phyloP scores from a whole-genome alignment of 495 filamentous ascomycete species.

The Cudoniella acicularis region DNA sequence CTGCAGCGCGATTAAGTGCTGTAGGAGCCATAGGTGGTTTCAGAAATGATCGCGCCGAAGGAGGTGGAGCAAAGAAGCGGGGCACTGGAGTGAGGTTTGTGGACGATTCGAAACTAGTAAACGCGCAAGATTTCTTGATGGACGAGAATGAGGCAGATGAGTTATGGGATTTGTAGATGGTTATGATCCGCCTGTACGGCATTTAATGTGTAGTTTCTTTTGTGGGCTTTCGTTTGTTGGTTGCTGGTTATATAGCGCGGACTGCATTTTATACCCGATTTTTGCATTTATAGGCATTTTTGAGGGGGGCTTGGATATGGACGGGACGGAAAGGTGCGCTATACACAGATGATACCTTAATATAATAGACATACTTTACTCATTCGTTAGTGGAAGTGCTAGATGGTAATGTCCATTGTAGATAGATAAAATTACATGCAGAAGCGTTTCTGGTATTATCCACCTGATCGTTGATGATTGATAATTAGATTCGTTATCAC shows the following conservation, averaged over 20 bases:
- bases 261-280: background rate
- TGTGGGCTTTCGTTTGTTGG: constrained; percentile 2
- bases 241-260: background rate
- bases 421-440: no score
- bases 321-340: background rate
- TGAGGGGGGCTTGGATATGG: background rate
- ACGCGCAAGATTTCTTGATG: constrained; percentile 12
- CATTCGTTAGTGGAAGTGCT: background rate
- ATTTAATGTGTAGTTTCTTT: constrained; percentile 3
- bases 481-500: no score
- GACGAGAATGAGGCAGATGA: constrained; percentile 16
- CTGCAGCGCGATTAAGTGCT: constrained; percentile 21
- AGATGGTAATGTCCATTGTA: background rate
- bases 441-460: no score
- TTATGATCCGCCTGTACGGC: background rate
- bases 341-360: background rate
- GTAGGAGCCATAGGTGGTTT: constrained; percentile 17
- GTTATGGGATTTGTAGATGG: constrained; percentile 16
- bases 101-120: constrained; percentile 13
- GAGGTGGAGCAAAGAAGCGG: constrained; percentile 3
- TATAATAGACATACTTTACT: background rate
- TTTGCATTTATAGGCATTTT: background rate
- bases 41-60: background rate
- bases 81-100: constrained; percentile 5
- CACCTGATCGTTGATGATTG: no score